phyloP scores from a whole-genome alignment of 2,329 filamentous ascomycete genomes.

The Aspergillus chevalieri region DNA sequence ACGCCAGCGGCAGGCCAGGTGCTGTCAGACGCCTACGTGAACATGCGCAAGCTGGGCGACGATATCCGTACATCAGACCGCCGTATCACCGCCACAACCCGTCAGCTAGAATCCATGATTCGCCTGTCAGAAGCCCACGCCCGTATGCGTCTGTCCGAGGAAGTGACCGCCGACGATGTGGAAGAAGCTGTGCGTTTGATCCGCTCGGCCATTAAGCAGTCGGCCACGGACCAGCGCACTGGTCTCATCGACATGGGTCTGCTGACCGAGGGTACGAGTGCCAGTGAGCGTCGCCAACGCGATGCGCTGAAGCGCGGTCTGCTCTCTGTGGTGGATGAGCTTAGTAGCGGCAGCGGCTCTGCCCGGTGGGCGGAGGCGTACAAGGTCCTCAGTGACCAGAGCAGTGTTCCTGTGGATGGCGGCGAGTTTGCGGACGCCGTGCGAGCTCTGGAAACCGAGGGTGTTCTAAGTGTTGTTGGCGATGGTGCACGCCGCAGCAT shows the following conservation, averaged over 20 bases:
- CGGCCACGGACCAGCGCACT: constrained; percentile 84
- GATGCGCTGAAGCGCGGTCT: constrained; percentile 79
- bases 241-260: constrained; percentile 96
- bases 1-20: constrained; percentile 74
- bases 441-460: constrained; percentile 75
- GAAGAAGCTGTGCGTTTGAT: constrained; percentile 87
- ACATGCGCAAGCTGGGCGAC: constrained; percentile 88
- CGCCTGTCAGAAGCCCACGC: constrained; percentile 92
- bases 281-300: constrained; percentile 74
- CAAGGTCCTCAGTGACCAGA: constrained; percentile 65
- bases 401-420: constrained; percentile 63
- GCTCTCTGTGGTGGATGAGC: constrained; percentile 69
- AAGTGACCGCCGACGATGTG: constrained; percentile 76
- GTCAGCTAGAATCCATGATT: constrained; percentile 97
- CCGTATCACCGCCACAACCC: constrained; percentile 93
- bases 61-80: constrained; percentile 83
- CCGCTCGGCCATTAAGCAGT: constrained; percentile 88
- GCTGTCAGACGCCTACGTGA: constrained; percentile 80
- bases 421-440: constrained; percentile 79
- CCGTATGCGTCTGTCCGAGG: constrained; percentile 81
- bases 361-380: constrained; percentile 75
- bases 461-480: constrained; percentile 69
- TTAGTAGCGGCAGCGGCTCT: constrained; percentile 60
- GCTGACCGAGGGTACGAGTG: constrained; percentile 86
- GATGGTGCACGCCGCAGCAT: constrained; percentile 80